Evolutionary conservation across 192 early-diverging fungal species (phyloP), one percentile per base, ranked within the genome.

Genomic region (Podila epicladia): DNA sequence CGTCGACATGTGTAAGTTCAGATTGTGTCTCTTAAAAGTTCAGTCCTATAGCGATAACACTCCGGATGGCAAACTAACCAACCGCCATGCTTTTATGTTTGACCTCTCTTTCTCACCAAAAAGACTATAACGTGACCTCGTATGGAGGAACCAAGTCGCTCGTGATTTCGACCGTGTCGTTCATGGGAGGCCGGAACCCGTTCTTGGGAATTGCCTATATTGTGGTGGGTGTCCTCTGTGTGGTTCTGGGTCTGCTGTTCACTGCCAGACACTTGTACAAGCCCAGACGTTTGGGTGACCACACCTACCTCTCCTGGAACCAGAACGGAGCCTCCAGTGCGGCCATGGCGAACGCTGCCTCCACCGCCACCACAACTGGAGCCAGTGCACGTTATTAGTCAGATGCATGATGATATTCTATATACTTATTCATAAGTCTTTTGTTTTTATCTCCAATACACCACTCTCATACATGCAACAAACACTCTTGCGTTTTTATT

Each of bases 301-400:
- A 99, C 75, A 94, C 94, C 32, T 95, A 96, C 67, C 75, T 99
- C 64, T 97, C 95, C 26, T 99, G 98, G 98, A 99, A 99, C 84
- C 74, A 72, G 66, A 83, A 69, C 26, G 73, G 64, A 20, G 65
- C 65, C 4, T 29, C 59, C 3, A 72, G 86, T 55, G 37, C 61
- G 20, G 83, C 71, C 19, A 64, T 64, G 33, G 38, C 74, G 22
- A 73, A 58, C 38, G 50, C 69, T 33, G 64, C 69, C 19, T 22
- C 71, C 17, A 68, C 82, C 35, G 82, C 74, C 4, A 73, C 74
- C 19, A 48, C 82, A 3, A 76, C 72, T 11, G 69, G 72, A 9
- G 76, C 72, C 17, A 71, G 62, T 59, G 68, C 62, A 24, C 70
- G 75, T 5, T 73, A 76, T 48, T 74, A 76, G 59, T 13, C 15